Conservation (phyloP, 768 basidiomycete genomes). For the Termitomyces bulborhizus region DNA sequence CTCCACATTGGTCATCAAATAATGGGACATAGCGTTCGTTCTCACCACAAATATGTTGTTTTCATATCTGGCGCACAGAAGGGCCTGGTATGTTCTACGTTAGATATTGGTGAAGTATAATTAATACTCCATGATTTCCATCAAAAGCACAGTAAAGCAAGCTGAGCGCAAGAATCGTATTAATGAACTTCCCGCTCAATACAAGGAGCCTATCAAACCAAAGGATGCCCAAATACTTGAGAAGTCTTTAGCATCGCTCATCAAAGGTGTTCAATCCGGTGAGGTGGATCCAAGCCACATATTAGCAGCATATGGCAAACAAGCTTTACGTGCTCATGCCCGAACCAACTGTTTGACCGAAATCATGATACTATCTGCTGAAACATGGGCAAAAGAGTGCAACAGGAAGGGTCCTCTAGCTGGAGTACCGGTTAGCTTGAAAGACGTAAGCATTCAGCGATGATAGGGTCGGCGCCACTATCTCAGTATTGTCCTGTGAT, state of each 20-base stretch:
- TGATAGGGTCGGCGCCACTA: slow-evolving; percentile 2
- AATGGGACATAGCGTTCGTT: neutral
- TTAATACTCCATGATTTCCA: neutral
- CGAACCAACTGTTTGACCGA: slow-evolving; percentile 55
- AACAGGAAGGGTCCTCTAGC: slow-evolving; percentile 34
- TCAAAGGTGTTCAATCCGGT: slow-evolving; percentile 24
- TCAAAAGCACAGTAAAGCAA: slow-evolving; percentile 27
- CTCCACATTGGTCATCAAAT: too few species aligned
- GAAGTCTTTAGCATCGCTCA: slow-evolving; percentile 23
- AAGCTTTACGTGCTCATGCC: slow-evolving; percentile 36
- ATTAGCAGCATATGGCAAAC: slow-evolving; percentile 38
- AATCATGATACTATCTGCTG: slow-evolving; percentile 39
- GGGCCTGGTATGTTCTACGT: slow-evolving; percentile 24
- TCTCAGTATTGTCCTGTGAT: slow-evolving; percentile 1
- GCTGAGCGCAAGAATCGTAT: slow-evolving; percentile 28
- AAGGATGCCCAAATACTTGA: slow-evolving; percentile 24
- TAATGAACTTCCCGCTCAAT: slow-evolving; percentile 20
- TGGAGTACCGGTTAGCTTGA: slow-evolving; percentile 50
- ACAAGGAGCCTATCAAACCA: slow-evolving; percentile 22
- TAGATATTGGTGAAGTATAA: neutral
- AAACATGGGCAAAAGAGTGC: slow-evolving; percentile 25
- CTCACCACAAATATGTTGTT: slow-evolving; percentile 18
- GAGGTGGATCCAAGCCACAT: slow-evolving; percentile 24
- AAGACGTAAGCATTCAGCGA: slow-evolving; percentile 28
- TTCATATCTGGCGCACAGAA: slow-evolving; percentile 29